phyloP scores from a whole-genome alignment of 345 rosid genomes.

The Populus alba region DNA sequence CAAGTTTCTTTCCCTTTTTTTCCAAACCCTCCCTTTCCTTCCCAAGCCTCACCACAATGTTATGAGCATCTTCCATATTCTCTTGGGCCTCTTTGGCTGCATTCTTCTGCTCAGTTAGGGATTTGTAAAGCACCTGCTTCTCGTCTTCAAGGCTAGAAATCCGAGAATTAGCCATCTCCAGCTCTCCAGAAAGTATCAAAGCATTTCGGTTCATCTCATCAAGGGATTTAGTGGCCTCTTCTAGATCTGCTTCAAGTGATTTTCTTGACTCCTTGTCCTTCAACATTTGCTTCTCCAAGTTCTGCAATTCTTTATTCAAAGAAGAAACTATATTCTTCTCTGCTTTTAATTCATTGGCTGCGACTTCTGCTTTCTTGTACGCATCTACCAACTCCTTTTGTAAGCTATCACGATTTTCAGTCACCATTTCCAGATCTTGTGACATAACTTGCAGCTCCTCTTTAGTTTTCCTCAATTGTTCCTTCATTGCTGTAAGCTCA shows the following conservation, averaged over 20 bases:
- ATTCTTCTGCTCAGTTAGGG: slow-evolving; percentile 63
- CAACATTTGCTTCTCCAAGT: slow-evolving; percentile 60
- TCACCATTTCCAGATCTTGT: slow-evolving; percentile 42
- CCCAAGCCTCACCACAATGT: slow-evolving; percentile 73
- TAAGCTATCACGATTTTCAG: slow-evolving; percentile 49
- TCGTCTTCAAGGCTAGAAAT: slow-evolving; percentile 71
- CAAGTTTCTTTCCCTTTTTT: slow-evolving; percentile 70
- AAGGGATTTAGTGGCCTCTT: slow-evolving; percentile 85
- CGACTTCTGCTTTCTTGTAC: slow-evolving; percentile 54
- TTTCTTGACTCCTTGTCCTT: slow-evolving; percentile 64
- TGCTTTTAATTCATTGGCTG: slow-evolving; percentile 53
- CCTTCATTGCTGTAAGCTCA: slow-evolving; percentile 52
- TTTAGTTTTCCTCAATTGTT: slow-evolving; percentile 46
- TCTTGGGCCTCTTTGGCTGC: slow-evolving; percentile 61
- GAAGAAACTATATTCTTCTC: slow-evolving; percentile 48
- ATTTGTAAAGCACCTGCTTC: slow-evolving; percentile 67
- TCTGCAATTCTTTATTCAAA: slow-evolving; percentile 53
- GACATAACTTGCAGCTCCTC: slow-evolving; percentile 46
- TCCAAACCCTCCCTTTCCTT: slow-evolving; percentile 72
- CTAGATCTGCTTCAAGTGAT: slow-evolving; percentile 68
- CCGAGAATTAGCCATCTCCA: slow-evolving; percentile 55
- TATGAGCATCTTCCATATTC: slow-evolving; percentile 90
- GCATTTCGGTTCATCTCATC: slow-evolving; percentile 78
- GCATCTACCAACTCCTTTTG: slow-evolving; percentile 60
- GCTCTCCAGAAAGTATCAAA: slow-evolving; percentile 53